Evolutionary conservation across 208 protist species (phyloP).

Genomic region (Crithidia expoeki): DNA sequence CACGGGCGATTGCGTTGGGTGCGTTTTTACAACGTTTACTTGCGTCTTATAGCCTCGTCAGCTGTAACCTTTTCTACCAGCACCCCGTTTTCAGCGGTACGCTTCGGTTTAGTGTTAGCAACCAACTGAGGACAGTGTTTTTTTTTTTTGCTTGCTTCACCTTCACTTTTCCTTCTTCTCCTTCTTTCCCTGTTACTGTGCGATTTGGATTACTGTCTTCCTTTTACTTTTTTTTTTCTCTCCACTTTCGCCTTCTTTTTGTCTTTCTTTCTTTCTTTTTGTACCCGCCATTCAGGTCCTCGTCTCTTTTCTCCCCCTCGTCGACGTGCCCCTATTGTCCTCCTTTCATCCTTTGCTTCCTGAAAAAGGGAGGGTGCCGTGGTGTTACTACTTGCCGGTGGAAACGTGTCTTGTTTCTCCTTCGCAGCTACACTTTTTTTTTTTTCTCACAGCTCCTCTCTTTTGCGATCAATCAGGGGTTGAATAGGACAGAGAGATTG

Average conservation of each 20-base stretch:
- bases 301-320: background rate
- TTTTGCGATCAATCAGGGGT: background rate
- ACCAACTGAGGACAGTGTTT: background rate
- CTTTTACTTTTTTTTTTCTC: constrained; percentile 18
- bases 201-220: constrained; percentile 4
- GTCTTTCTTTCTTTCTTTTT: background rate
- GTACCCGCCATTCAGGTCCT: background rate
- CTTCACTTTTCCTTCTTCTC: constrained; percentile 11
- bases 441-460: background rate
- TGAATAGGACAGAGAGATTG: background rate
- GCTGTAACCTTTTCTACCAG: background rate
- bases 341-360: background rate
- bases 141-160: background rate
- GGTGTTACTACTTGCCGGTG: background rate
- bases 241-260: constrained; percentile 1
- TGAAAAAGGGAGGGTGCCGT: background rate
- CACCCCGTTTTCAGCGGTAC: background rate
- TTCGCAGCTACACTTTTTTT: background rate
- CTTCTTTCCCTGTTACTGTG: constrained; percentile 21
- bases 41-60: background rate
- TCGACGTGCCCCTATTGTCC: background rate
- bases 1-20: no score
- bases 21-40: no score
- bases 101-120: background rate
- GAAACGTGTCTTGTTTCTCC: background rate